phyloP scores from a whole-genome alignment of 129 eudicot genomes.

The Saposhnikovia divaricata region DNA sequence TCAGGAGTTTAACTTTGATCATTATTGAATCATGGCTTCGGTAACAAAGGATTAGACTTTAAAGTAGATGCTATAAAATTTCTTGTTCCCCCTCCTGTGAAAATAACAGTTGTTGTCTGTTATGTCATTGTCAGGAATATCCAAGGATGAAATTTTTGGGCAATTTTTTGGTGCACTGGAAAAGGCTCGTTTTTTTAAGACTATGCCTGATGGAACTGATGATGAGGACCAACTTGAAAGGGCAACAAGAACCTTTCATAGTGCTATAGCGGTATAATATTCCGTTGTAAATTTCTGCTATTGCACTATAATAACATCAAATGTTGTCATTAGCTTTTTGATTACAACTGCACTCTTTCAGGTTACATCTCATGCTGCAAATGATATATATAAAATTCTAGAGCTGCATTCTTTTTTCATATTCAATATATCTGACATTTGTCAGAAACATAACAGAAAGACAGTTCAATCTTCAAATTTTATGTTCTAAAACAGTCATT shows the following conservation, averaged over 20 bases:
- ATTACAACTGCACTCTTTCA: neutral
- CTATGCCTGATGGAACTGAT: constrained; percentile 55
- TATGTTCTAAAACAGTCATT: neutral
- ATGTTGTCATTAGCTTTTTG: neutral
- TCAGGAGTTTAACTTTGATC: neutral
- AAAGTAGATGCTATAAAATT: neutral
- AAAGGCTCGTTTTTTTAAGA: constrained; percentile 54
- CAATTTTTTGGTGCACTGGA: constrained; percentile 73
- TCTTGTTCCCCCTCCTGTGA: neutral
- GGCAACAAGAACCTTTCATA: constrained; percentile 56
- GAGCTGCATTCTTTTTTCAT: neutral
- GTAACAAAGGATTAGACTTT: neutral
- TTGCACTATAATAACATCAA: neutral
- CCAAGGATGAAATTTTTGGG: constrained; percentile 77
- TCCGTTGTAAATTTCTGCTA: neutral
- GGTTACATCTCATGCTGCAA: neutral
- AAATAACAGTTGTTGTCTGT: neutral
- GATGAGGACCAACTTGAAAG: constrained; percentile 68
- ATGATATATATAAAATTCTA: neutral
- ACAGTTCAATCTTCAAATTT: neutral
- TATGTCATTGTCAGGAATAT: constrained; percentile 32
- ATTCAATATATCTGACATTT: neutral
- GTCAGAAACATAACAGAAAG: neutral
- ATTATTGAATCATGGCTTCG: neutral
- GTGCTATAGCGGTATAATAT: constrained; percentile 54